phyloP scores from a whole-genome alignment of 2,329 filamentous ascomycete species.

The Clonostachys rosea region DNA sequence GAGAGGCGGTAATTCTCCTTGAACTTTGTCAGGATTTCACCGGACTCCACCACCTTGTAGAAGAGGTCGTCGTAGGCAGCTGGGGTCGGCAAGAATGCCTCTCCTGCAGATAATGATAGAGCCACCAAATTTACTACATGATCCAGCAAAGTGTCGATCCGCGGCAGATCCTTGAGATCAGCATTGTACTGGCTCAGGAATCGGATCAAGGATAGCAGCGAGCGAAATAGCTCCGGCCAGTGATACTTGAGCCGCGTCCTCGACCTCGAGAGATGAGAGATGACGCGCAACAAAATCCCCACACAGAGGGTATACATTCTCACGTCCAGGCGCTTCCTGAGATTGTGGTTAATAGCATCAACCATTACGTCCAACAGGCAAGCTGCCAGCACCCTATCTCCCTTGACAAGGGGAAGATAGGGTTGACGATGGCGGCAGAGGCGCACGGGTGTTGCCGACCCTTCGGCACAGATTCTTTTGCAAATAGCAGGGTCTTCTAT shows the following conservation, averaged over 20 bases:
- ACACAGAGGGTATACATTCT: conserved; percentile 79
- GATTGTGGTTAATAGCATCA: conserved; percentile 90
- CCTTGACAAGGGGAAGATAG: conserved; percentile 69
- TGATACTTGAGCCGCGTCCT: conserved; percentile 82
- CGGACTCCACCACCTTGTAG: conserved; percentile 94
- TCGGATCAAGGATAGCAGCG: conserved; percentile 78
- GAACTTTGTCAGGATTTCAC: conserved; percentile 78
- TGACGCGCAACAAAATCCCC: conserved; percentile 74
- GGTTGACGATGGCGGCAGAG: conserved; percentile 88
- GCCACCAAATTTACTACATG: conserved; percentile 79
- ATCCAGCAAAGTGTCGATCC: conserved; percentile 71
- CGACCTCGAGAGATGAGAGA: conserved; percentile 79
- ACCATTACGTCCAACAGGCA: conserved; percentile 82
- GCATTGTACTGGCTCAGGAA: conserved; percentile 84
- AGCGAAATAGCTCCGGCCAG: conserved; percentile 93
- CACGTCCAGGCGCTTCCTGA: conserved; percentile 79
- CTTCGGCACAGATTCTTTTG: conserved; percentile 79
- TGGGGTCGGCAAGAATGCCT: conserved; percentile 84
- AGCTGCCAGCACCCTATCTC: conserved; percentile 69
- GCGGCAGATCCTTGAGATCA: conserved; percentile 65
- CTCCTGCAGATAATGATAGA: conserved; percentile 78
- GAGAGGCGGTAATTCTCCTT: conserved; percentile 66
- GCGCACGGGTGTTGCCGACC: conserved; percentile 69
- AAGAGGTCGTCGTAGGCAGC: conserved; percentile 93
- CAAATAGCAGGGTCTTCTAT: conserved; percentile 80